Conservation (phyloP, 148 eudicot species). For the Camellia granthamiana region DNA sequence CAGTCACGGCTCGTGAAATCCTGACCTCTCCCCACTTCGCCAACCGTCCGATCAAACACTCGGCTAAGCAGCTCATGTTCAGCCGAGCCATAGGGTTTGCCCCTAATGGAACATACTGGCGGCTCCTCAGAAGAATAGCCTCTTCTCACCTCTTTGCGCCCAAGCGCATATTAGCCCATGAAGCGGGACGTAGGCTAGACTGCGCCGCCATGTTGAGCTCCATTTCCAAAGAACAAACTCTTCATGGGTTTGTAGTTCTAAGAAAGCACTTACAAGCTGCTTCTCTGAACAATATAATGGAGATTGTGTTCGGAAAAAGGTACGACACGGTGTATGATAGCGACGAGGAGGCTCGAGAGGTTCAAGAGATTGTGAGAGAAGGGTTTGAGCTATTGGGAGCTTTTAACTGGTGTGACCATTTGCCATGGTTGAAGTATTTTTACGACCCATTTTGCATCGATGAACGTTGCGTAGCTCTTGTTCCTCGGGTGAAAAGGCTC, state of each 20-base stretch:
- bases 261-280: constrained; percentile 51
- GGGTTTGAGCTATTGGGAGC: constrained; percentile 67
- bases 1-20: constrained; percentile 44
- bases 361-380: constrained; percentile 49
- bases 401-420: constrained; percentile 57
- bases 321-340: constrained; percentile 17
- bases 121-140: constrained; percentile 46
- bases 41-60: constrained; percentile 59
- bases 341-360: constrained; percentile 30
- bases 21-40: constrained; percentile 54
- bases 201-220: constrained; percentile 36
- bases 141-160: constrained; percentile 59
- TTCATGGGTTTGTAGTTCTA: constrained; percentile 33
- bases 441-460: constrained; percentile 41
- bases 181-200: constrained; percentile 32
- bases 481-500: constrained; percentile 43
- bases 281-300: constrained; percentile 50
- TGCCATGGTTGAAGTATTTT: constrained; percentile 46
- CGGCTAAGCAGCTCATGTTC: constrained; percentile 62
- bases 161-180: constrained; percentile 41
- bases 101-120: constrained; percentile 58
- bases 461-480: constrained; percentile 38
- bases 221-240: constrained; percentile 33
- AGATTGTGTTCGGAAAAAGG: constrained; percentile 50
- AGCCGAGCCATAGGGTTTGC: constrained; percentile 74